Evolutionary conservation across 169 alveolate species (phyloP).

Genomic region (Eimeria praecox): DNA sequence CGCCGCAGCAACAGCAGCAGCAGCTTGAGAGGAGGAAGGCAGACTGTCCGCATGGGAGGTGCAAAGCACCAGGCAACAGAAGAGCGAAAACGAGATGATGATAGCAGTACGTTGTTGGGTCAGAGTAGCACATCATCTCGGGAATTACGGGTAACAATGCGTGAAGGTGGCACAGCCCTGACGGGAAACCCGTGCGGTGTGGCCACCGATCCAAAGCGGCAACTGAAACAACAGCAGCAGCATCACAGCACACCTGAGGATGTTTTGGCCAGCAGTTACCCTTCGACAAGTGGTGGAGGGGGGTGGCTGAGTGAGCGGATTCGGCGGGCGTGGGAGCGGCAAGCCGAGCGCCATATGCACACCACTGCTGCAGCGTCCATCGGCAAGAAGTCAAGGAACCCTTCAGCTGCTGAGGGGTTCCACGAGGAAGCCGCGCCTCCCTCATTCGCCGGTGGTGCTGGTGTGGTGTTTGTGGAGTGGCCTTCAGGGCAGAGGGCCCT

Average conservation of each 20-base stretch:
- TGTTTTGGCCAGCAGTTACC: constrained; percentile 8
- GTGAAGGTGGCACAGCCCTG: background rate
- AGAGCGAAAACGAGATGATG: background rate
- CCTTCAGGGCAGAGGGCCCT: background rate
- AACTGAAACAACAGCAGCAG: constrained; percentile 6
- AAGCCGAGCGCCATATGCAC: constrained; percentile 24
- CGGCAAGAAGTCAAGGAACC: constrained; percentile 32
- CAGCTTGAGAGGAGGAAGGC: constrained; percentile 26
- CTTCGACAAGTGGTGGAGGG: background rate
- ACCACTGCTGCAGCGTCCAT: background rate
- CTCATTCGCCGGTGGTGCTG: background rate
- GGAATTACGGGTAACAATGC: background rate
- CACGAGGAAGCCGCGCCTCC: background rate
- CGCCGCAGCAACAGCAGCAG: constrained; percentile 54
- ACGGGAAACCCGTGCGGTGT: background rate
- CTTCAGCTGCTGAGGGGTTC: constrained; percentile 11
- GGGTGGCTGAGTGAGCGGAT: constrained; percentile 54
- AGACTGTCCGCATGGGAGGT: background rate
- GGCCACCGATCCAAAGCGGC: background rate
- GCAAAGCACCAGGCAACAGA: background rate
- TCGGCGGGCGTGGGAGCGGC: constrained; percentile 64
- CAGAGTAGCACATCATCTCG: background rate
- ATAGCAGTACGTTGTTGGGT: background rate
- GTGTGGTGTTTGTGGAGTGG: background rate
- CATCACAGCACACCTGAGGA: background rate